Base-by-base conservation (phyloP, 768 basidiomycete genomes). In the Suillus alpinus region DNA sequence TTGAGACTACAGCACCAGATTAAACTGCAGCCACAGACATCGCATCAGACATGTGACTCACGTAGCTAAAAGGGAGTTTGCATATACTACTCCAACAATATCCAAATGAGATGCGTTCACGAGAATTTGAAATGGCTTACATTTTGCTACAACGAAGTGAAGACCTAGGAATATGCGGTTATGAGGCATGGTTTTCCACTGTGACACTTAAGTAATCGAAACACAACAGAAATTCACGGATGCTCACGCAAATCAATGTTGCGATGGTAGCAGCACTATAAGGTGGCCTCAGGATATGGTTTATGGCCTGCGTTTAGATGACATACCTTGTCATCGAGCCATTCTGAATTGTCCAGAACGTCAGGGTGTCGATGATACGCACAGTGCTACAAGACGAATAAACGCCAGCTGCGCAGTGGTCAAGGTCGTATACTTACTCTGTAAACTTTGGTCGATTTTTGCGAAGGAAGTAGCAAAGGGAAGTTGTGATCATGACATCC, bases 401-500 rank as follows among this genome's bases (percentile, higher is more conserved):
- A 31, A 41, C 18, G 6, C 9, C 36, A 58, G 59, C 4, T 29
- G 16, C 26, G 32, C 18, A 2, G n/a, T 20, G 26, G 3, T 26
- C 3, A 40, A 40, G 9, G 10, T 7, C 13, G 29, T 29, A 31
- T 8, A 58, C 67, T 23, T 52, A 79, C 80, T 71, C 73, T 47
- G 76, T 67, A 53, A 76, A 62, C 34, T 67, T 61, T 37, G 76
- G 80, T 31, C 76, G 73, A 41, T 74, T 80, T 36, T 66, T 69
- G 60, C 71, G 68, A n/a, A 85, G 69, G 34, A 78, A 73, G 57
- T 73, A 77, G 59, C 78, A 80, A 26, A 84, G 71, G n/a, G 67
- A 75, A 2, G 51, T 67, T 7, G 80, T 81, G 57, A 83, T 82
- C 16, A 81, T 58, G 50, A 84, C 63, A 62, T 85, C 83, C 39